A percentile compares a stretch with the other conserved stretches of the same genome.
phyloP scores from a whole-genome alignment of 306 rosid genomes.

The apple (Malus domestica) region DNA sequence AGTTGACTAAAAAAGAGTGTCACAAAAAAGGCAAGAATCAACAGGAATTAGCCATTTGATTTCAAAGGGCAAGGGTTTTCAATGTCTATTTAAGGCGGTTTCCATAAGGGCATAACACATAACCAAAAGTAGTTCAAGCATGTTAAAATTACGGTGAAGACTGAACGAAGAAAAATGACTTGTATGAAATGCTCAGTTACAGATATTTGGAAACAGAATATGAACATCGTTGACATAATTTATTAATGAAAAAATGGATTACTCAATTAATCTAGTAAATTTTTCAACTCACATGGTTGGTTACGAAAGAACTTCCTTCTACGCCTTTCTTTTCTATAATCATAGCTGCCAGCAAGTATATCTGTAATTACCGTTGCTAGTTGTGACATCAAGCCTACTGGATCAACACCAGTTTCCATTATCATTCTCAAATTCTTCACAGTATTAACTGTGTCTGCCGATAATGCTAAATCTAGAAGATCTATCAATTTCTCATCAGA shows the following conservation, averaged over 20 bases:
- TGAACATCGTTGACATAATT: neutral
- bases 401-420: constrained; percentile 96
- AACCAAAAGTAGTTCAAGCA: neutral
- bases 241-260: constrained; percentile 8
- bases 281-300: constrained; percentile 63
- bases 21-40: neutral
- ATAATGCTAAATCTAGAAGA: constrained; percentile 94
- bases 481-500: constrained; percentile 95
- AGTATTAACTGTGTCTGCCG: constrained; percentile 94
- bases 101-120: neutral
- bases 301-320: constrained; percentile 86
- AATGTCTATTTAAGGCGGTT: neutral
- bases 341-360: constrained; percentile 91
- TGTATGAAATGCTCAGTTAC: neutral
- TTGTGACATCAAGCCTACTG: constrained; percentile 91
- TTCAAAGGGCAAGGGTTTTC: neutral
- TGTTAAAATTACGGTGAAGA: neutral
- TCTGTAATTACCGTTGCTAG: constrained; percentile 96
- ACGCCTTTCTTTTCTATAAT: constrained; percentile 57
- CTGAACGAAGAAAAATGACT: neutral
- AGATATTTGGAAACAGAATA: neutral
- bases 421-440: constrained; percentile 87
- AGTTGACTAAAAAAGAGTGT: neutral
- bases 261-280: too few relatives aligned
- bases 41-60: neutral